phyloP scores from a whole-genome alignment of 2,329 filamentous ascomycete species.

The Corinectria fuckeliana region DNA sequence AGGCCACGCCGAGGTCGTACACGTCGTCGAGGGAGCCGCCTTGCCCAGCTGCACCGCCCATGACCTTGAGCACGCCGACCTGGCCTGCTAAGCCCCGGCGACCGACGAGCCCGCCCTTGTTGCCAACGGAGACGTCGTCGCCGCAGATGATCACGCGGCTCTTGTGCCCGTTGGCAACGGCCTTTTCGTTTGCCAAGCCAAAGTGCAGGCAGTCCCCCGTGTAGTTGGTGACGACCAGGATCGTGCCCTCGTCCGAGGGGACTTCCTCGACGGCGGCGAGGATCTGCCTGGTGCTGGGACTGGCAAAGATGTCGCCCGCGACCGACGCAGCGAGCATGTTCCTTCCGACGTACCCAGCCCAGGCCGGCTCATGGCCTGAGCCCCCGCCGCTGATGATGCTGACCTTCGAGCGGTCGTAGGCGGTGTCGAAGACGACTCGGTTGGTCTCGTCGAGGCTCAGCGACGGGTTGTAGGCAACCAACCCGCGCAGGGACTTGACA shows the following conservation, averaged over 20 bases:
- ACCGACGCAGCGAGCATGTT: constrained; percentile 73
- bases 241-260: constrained; percentile 62
- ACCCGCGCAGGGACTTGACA: constrained; percentile 56
- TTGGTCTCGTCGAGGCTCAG: constrained; percentile 58
- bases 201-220: constrained; percentile 72
- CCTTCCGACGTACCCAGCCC: constrained; percentile 73
- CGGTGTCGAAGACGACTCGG: constrained; percentile 58
- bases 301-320: constrained; percentile 78
- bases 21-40: constrained; percentile 57
- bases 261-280: constrained; percentile 68
- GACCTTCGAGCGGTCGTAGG: constrained; percentile 52
- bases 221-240: constrained; percentile 79
- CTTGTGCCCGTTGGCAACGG: constrained; percentile 58
- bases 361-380: constrained; percentile 75
- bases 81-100: constrained; percentile 68
- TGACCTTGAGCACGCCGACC: constrained; percentile 64
- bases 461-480: constrained; percentile 60
- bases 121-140: constrained; percentile 70
- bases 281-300: constrained; percentile 75
- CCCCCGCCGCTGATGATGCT: constrained; percentile 63
- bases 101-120: constrained; percentile 63
- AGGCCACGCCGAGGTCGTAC: constrained; percentile 56
- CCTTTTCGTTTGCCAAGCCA: constrained; percentile 55
- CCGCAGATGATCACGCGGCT: constrained; percentile 66
- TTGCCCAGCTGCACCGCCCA: constrained; percentile 57